Percentiles rank a stretch among this genome's conserved stretches.
These are phyloP conservation scores for Komagataella mondaviorum DNA, from an alignment of 805 yeast species.

Conservation along the genomic window DNA sequence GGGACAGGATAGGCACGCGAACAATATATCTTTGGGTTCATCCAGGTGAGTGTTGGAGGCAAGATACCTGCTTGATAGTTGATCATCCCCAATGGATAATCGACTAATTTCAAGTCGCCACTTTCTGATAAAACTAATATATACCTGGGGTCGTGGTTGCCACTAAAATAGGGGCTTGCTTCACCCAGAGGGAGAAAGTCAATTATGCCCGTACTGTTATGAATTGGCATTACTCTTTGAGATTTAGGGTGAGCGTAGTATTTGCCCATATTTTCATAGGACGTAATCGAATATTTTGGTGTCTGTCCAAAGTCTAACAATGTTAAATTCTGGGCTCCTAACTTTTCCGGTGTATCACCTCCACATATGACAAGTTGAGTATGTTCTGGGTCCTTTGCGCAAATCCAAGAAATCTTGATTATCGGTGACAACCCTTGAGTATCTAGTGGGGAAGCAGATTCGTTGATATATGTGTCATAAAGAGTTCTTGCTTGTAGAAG, in stretches of 20 bases:
- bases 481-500: conserved; percentile 62
- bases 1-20: conserved; percentile 38
- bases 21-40: conserved; percentile 57
- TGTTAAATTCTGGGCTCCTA: conserved; percentile 30
- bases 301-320: conserved; percentile 70
- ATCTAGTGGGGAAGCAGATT: conserved; percentile 18
- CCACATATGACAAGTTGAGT: conserved; percentile 66
- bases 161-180: conserved; percentile 64
- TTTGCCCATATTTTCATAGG: conserved; percentile 71
- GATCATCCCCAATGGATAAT: conserved; percentile 40
- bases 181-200: conserved; percentile 42
- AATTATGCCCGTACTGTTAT: conserved; percentile 26
- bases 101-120: conserved; percentile 52
- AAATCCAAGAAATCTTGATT: conserved; percentile 58
- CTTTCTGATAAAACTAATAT: conserved; percentile 44
- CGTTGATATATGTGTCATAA: conserved; percentile 51
- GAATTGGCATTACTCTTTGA: conserved; percentile 43
- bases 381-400: conserved; percentile 66
- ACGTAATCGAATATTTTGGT: conserved; percentile 65
- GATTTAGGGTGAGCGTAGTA: conserved; percentile 53
- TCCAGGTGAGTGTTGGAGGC: conserved; percentile 72
- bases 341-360: conserved; percentile 35
- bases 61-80: conserved; percentile 44
- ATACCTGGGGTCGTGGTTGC: conserved; percentile 64
- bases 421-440: conserved; percentile 21